phyloP scores from a whole-genome alignment of 139 green algal species.

The Nannochloris sp. region DNA sequence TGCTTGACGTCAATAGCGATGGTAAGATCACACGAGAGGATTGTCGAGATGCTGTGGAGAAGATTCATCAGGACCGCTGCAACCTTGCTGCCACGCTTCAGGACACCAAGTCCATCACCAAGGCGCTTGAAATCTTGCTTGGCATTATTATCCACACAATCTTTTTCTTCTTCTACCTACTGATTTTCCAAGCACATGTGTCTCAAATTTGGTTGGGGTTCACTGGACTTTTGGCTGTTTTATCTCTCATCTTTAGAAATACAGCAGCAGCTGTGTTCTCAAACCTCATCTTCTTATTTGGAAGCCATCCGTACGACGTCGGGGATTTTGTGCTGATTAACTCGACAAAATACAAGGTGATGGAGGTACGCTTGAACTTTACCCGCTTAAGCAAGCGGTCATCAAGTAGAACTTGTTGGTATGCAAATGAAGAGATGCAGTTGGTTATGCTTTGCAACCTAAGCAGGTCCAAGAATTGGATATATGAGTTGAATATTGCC shows the following conservation, averaged over 20 bases:
- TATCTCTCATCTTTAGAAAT: constrained; percentile 52
- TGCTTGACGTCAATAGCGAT: constrained; percentile 51
- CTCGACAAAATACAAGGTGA: neutral
- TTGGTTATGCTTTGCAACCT: too few relatives aligned
- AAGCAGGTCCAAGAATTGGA: too few relatives aligned
- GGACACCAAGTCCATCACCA: constrained; percentile 35
- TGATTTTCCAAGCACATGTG: neutral
- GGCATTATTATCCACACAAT: constrained; percentile 34
- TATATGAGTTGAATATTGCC: too few relatives aligned
- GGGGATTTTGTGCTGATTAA: constrained; percentile 41
- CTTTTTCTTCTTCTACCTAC: constrained; percentile 5
- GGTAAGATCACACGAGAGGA: constrained; percentile 31
- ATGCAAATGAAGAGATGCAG: neutral
- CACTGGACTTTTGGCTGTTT: neutral
- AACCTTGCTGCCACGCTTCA: constrained; percentile 63
- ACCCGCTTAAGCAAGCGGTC: neutral
- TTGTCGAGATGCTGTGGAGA: constrained; percentile 11
- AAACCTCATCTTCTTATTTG: constrained; percentile 59
- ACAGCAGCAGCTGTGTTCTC: constrained; percentile 45
- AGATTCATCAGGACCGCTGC: constrained; percentile 42
- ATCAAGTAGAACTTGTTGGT: neutral
- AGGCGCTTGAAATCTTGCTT: constrained; percentile 51
- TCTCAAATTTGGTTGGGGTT: neutral
- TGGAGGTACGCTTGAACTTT: constrained; percentile 9
- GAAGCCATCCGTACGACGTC: constrained; percentile 65